These are phyloP conservation scores for Lachnellula subtilissima DNA, from an alignment of 2,329 filamentous ascomycete species.

Conservation along the genomic window DNA sequence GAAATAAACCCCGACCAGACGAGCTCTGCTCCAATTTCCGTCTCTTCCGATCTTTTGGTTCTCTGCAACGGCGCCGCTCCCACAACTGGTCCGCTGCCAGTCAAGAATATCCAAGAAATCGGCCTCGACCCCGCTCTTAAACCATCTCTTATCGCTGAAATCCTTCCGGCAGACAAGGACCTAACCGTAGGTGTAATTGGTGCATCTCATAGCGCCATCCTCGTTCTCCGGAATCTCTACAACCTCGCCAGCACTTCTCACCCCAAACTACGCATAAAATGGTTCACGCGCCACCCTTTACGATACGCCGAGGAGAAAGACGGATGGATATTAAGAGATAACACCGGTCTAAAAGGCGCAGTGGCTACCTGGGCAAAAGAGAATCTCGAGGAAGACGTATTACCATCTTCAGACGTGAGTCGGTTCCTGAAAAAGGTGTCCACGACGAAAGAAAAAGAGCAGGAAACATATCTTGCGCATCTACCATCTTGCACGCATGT, in stretches of 20 bases:
- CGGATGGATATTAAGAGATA: constrained; percentile 60
- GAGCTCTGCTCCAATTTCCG: constrained; percentile 3
- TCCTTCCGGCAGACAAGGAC: constrained; percentile 34
- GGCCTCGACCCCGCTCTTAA: constrained; percentile 53
- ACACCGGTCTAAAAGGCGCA: constrained; percentile 59
- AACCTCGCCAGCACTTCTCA: constrained; percentile 48
- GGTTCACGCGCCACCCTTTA: constrained; percentile 57
- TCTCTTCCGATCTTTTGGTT: constrained; percentile 36
- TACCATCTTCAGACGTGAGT: constrained; percentile 33
- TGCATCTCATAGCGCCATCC: constrained; percentile 58
- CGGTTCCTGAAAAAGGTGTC: constrained; percentile 27
- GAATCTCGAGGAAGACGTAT: constrained; percentile 50
- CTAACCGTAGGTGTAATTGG: constrained; percentile 53
- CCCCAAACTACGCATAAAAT: constrained; percentile 50
- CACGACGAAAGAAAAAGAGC: constrained; percentile 34
- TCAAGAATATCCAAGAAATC: constrained; percentile 37
- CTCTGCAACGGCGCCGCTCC: constrained; percentile 55
- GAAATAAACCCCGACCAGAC: constrained; percentile 22
- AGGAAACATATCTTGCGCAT: constrained; percentile 39
- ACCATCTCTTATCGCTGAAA: constrained; percentile 42
- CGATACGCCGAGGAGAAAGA: constrained; percentile 58
- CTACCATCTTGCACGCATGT: constrained; percentile 48
- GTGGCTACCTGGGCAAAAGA: constrained; percentile 55
- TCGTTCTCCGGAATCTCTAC: constrained; percentile 57
- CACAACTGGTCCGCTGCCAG: constrained; percentile 39